phyloP scores from a whole-genome alignment of 345 rosid species.

The Eucalyptus erythrocorys region DNA sequence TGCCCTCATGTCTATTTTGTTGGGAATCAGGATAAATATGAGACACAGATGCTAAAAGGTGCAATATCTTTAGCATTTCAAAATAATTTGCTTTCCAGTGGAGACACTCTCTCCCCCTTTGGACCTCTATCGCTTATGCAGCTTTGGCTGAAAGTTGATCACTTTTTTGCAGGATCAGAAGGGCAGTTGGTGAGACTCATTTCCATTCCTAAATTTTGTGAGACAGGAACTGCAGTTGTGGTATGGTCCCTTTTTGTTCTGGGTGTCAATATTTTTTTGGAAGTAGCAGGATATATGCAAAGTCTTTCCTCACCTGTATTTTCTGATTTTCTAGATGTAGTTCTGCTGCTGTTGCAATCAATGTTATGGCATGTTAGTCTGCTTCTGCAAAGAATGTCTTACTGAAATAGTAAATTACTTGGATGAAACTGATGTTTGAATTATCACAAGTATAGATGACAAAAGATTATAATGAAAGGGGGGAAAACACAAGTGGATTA shows the following conservation, averaged over 20 bases:
- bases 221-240: constrained; percentile 74
- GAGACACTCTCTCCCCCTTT: not conserved
- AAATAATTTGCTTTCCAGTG: not conserved
- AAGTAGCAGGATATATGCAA: not conserved
- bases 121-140: not conserved
- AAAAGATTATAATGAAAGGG: not conserved
- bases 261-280: not conserved
- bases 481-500: not conserved
- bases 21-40: constrained; percentile 78
- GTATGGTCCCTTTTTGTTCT: constrained; percentile 23
- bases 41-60: constrained; percentile 55
- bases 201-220: constrained; percentile 65
- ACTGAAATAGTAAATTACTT: not conserved
- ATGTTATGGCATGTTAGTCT: not conserved
- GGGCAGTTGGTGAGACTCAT: constrained; percentile 68
- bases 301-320: not conserved
- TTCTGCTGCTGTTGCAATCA: not conserved
- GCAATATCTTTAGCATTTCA: not conserved
- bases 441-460: not conserved
- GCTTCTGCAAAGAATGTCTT: not conserved
- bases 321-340: not conserved
- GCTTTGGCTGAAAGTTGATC: not conserved
- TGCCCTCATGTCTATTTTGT: constrained; percentile 94
- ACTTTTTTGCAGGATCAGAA: constrained; percentile 51
- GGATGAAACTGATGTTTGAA: not conserved